These are phyloP conservation scores for Protomyces arabidopsidicola DNA, from an alignment of 1,139 yeast genomes.

Conservation along the genomic window DNA sequence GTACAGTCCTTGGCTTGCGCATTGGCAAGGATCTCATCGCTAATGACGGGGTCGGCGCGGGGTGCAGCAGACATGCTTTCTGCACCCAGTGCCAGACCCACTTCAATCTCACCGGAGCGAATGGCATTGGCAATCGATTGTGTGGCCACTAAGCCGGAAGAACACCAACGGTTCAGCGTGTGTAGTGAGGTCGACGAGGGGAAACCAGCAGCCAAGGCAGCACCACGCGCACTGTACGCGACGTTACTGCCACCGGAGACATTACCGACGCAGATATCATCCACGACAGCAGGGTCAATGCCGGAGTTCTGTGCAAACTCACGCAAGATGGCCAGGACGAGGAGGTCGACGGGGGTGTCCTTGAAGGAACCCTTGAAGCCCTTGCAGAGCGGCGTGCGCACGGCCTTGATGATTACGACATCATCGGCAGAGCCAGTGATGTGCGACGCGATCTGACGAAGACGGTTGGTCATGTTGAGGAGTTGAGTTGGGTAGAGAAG, in stretches of 20 bases:
- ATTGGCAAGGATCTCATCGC: slow-evolving; percentile 48
- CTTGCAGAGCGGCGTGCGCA: slow-evolving; percentile 82
- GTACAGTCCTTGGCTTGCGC: slow-evolving; percentile 43
- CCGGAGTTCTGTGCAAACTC: slow-evolving; percentile 57
- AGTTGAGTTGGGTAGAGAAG: background rate
- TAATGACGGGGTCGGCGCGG: slow-evolving; percentile 72
- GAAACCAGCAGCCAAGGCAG: slow-evolving; percentile 66
- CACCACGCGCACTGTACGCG: slow-evolving; percentile 83
- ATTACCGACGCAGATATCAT: slow-evolving; percentile 82
- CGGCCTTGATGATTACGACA: slow-evolving; percentile 79
- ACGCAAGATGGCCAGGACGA: slow-evolving; percentile 59
- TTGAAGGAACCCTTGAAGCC: slow-evolving; percentile 80
- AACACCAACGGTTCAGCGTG: slow-evolving; percentile 89
- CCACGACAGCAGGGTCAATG: slow-evolving; percentile 62
- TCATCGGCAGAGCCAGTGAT: slow-evolving; percentile 51
- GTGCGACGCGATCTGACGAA: slow-evolving; percentile 35
- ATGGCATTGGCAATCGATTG: slow-evolving; percentile 87
- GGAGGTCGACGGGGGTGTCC: slow-evolving; percentile 69
- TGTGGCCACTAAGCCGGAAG: slow-evolving; percentile 87
- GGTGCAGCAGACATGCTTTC: slow-evolving; percentile 71
- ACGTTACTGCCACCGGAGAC: slow-evolving; percentile 82
- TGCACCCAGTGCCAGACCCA: slow-evolving; percentile 88
- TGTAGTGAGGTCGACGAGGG: slow-evolving; percentile 68
- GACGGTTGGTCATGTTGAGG: slow-evolving; percentile 18
- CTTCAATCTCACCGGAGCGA: slow-evolving; percentile 75